Evolutionary conservation across 768 basidiomycete species (phyloP).

Genomic region (Leccinum longicurvipes): DNA sequence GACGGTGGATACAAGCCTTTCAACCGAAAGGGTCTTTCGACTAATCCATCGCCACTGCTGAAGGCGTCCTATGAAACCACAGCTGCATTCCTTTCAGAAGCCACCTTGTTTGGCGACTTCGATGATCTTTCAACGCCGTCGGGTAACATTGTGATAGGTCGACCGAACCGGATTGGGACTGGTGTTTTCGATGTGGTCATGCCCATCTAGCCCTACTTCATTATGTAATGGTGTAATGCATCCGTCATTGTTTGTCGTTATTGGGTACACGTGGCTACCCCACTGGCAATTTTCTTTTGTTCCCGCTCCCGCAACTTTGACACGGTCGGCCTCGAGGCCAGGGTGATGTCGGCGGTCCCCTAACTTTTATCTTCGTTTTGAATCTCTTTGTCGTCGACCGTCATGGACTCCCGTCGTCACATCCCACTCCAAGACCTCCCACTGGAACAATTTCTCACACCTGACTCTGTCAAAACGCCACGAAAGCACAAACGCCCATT

Average conservation of each 20-base stretch:
- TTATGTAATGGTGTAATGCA: slow-evolving; percentile 9
- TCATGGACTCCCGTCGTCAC: slow-evolving; percentile 34
- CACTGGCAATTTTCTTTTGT: slow-evolving; percentile 12
- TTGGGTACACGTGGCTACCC: slow-evolving; percentile 13
- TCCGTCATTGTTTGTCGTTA: slow-evolving; percentile 22
- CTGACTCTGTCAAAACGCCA: slow-evolving; percentile 26
- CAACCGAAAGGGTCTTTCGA: slow-evolving; percentile 92
- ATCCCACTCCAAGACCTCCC: slow-evolving; percentile 58
- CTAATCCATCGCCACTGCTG: slow-evolving; percentile 90
- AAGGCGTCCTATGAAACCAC: slow-evolving; percentile 99
- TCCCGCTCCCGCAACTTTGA: too few species aligned
- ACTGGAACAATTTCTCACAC: slow-evolving; percentile 50
- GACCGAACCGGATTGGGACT: slow-evolving; percentile 88
- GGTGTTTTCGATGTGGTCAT: slow-evolving; percentile 89
- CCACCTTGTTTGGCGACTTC: slow-evolving; percentile 92
- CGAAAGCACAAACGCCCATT: slow-evolving; percentile 56
- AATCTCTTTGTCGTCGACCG: slow-evolving; percentile 6
- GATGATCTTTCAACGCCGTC: slow-evolving; percentile 90
- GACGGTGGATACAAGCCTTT: slow-evolving; percentile 98
- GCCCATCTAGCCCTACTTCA: slow-evolving; percentile 32
- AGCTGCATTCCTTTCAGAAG: slow-evolving; percentile 88
- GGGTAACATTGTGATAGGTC: slow-evolving; percentile 86
- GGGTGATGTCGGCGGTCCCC: slow-evolving; percentile 25
- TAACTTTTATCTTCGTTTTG: slow-evolving; percentile 20
- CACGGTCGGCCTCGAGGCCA: slow-evolving; percentile 18